A percentile compares a stretch with the other conserved stretches of the same genome.
Evolutionary conservation across 2,329 filamentous ascomycete species (phyloP).

Genomic region (Diaporthe eres): DNA sequence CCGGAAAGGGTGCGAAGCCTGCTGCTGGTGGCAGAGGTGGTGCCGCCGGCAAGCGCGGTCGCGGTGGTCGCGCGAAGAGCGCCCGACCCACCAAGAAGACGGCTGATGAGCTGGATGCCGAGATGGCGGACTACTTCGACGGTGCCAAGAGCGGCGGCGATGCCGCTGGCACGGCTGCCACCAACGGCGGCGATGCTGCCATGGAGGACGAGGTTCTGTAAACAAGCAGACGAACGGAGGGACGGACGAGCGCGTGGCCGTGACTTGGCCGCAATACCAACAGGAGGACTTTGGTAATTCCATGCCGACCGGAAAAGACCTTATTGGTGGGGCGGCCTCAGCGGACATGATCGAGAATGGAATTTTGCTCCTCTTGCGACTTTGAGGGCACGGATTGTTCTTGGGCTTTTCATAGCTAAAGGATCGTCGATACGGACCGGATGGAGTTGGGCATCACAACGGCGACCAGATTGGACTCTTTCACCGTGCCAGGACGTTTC

Average conservation of each 20-base stretch:
- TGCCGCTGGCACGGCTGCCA: constrained; percentile 61
- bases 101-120: constrained; percentile 93
- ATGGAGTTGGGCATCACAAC: constrained; percentile 22
- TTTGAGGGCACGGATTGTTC: constrained; percentile 17
- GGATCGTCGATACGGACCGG: constrained; percentile 6
- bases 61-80: constrained; percentile 64
- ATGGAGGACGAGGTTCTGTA: constrained; percentile 77
- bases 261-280: not conserved
- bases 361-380: not conserved
- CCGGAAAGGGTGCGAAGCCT: constrained; percentile 62
- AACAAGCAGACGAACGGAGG: constrained; percentile 31
- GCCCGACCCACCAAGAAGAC: constrained; percentile 86
- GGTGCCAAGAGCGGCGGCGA: constrained; percentile 59
- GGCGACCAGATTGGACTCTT: constrained; percentile 38
- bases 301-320: not conserved
- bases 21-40: constrained; percentile 58
- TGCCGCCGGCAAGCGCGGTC: constrained; percentile 64
- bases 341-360: not conserved
- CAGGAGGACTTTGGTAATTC: not conserved
- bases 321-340: not conserved
- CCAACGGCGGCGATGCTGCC: constrained; percentile 66
- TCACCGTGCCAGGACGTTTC: constrained; percentile 30
- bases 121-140: constrained; percentile 97
- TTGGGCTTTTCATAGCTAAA: constrained; percentile 27
- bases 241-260: not conserved